Conservation (phyloP, 2,329 filamentous ascomycete species). For the Fusarium sp. region DNA sequence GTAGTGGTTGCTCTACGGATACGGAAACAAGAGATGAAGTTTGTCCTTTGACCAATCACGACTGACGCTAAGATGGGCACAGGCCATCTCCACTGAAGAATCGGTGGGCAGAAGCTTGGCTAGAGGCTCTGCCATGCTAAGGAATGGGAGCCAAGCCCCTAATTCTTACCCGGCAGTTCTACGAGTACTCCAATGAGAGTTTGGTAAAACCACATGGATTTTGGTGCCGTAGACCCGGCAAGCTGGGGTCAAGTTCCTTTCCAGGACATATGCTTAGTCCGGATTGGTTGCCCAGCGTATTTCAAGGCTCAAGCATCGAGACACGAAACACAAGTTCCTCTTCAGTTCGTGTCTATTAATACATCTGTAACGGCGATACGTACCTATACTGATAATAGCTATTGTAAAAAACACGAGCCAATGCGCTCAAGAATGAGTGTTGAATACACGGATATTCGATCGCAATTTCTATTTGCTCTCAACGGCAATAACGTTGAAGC, state of each 20-base stretch:
- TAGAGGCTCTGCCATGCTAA: constrained; percentile 22
- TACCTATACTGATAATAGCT: too few relatives aligned
- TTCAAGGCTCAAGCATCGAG: not conserved
- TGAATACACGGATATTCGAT: too few relatives aligned
- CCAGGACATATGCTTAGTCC: constrained; percentile 27
- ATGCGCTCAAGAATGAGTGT: too few relatives aligned
- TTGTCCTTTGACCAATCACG: constrained; percentile 11
- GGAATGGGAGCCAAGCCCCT: constrained; percentile 19
- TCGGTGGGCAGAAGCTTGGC: constrained; percentile 33
- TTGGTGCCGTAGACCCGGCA: not conserved
- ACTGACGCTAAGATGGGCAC: not conserved
- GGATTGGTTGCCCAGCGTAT: constrained; percentile 26
- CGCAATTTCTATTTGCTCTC: too few relatives aligned
- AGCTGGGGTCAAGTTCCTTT: constrained; percentile 34
- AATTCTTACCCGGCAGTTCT: constrained; percentile 19
- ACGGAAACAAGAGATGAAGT: constrained; percentile 24
- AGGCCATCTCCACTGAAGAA: constrained; percentile 12
- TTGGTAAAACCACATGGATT: constrained; percentile 7
- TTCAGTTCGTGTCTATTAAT: not conserved
- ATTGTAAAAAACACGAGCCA: too few relatives aligned
- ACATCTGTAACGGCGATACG: too few relatives aligned
- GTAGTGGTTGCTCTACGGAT: constrained; percentile 15
- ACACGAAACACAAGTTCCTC: not conserved
- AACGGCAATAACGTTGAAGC: too few relatives aligned
- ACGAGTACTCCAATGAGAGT: constrained; percentile 14